A percentile compares a stretch with the other conserved stretches of the same genome.
These are phyloP conservation scores for Saccharomyces cerevisiae DNA, from an alignment of 805 yeast genomes.

Conservation along the genomic window DNA sequence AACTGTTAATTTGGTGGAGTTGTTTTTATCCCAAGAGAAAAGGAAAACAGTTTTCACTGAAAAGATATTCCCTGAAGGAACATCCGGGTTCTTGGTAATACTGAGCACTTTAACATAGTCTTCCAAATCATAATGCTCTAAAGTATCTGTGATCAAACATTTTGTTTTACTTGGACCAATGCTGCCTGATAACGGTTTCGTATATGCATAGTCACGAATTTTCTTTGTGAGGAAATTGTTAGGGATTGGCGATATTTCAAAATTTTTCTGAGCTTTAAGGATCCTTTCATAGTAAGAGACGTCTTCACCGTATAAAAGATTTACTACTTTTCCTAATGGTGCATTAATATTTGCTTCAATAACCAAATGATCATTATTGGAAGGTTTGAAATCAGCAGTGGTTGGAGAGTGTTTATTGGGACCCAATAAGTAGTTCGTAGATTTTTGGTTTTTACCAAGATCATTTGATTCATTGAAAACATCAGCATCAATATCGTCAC, in stretches of 20 bases:
- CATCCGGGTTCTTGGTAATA: conserved; percentile 65
- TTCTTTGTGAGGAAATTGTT: conserved; percentile 29
- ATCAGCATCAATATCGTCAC: conserved; percentile 28
- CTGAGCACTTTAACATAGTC: conserved; percentile 44
- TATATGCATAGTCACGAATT: conserved; percentile 45
- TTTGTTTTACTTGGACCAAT: conserved; percentile 73
- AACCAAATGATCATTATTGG: conserved; percentile 46
- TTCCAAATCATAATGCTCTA: conserved; percentile 45
- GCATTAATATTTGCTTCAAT: conserved; percentile 47
- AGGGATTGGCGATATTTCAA: conserved; percentile 45
- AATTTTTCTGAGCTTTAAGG: conserved; percentile 55
- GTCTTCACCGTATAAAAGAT: conserved; percentile 56
- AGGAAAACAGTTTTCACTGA: conserved; percentile 49
- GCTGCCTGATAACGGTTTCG: conserved; percentile 56
- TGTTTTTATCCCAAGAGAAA: conserved; percentile 55
- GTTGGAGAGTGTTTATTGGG: conserved; percentile 47
- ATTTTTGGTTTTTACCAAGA: conserved; percentile 11
- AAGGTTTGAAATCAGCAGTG: conserved; percentile 35
- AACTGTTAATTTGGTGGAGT: conserved; percentile 45
- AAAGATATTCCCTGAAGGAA: conserved; percentile 71
- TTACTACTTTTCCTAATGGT: conserved; percentile 56
- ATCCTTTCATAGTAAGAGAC: conserved; percentile 37
- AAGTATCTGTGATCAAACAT: conserved; percentile 53
- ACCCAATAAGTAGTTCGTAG: conserved; percentile 18
- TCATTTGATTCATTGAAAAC: conserved; percentile 11